Evolutionary conservation across 2,329 filamentous ascomycete species (phyloP).

Genomic region (Xylariaceae sp.): DNA sequence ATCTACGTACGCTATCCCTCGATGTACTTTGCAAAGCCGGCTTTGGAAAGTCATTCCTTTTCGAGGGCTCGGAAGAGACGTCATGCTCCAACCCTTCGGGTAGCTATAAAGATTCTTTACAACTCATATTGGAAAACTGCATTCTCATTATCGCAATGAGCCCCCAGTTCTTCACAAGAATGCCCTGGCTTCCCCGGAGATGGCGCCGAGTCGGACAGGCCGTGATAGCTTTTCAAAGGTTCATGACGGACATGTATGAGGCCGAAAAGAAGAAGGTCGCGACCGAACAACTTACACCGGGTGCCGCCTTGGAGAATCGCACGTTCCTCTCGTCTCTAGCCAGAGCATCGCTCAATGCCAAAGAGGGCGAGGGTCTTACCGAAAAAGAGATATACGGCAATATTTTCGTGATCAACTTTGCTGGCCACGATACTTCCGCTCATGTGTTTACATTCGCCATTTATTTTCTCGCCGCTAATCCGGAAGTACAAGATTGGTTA

Average conservation of each 20-base stretch:
- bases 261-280: conserved; percentile 20
- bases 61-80: conserved; percentile 22
- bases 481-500: conserved; percentile 6
- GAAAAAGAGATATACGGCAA: conserved; percentile 8
- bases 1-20: conserved; percentile 23
- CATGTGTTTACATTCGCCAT: conserved; percentile 1
- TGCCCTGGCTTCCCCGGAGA: conserved; percentile 8
- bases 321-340: conserved; percentile 7
- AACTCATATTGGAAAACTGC: conserved; percentile 23
- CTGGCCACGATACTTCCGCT: conserved; percentile 6
- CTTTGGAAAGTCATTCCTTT: conserved; percentile 23
- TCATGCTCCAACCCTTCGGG: conserved; percentile 1
- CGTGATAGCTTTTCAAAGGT: conserved; percentile 15
- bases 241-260: conserved; percentile 26
- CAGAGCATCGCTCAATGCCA: conserved; percentile 7
- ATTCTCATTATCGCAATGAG: conserved; percentile 24
- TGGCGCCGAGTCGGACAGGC: conserved; percentile 13
- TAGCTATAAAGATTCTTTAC: conserved; percentile 21
- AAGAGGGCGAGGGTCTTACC: conserved; percentile 30
- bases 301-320: neutral
- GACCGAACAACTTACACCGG: neutral
- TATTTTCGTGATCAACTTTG: conserved; percentile 12
- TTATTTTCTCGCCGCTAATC: conserved; percentile 4
- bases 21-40: conserved; percentile 21
- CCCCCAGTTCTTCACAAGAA: conserved; percentile 3